Evolutionary conservation across 2,329 filamentous ascomycete genomes (phyloP).

Genomic region (Beauveria medogensis): DNA sequence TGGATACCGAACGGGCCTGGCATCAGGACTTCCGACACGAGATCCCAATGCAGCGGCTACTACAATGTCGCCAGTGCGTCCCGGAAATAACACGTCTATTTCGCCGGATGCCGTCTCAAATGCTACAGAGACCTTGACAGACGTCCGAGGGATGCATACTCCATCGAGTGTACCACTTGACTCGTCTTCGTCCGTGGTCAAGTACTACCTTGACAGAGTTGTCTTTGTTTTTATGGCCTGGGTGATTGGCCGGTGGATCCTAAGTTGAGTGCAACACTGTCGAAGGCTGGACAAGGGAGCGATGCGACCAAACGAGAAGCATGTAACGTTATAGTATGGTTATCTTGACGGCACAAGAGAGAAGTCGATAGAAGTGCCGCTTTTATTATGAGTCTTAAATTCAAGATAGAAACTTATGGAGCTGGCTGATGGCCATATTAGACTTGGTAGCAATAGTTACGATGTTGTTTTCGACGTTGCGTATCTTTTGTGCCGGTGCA

Average conservation of each 20-base stretch:
- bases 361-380: background rate
- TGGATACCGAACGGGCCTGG: background rate
- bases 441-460: slow-evolving; percentile 9
- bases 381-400: slow-evolving; percentile 11
- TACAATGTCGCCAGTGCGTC: background rate
- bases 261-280: background rate
- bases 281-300: background rate
- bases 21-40: background rate
- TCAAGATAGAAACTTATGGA: slow-evolving; percentile 8
- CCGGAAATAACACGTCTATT: background rate
- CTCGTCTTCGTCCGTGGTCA: background rate
- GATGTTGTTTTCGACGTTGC: background rate
- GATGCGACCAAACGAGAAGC: background rate
- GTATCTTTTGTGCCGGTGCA: background rate
- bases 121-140: background rate
- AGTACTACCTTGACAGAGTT: background rate
- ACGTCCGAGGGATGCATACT: background rate
- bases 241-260: background rate
- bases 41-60: background rate
- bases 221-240: background rate
- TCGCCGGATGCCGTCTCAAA: background rate
- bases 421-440: slow-evolving; percentile 9
- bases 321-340: slow-evolving; percentile 11
- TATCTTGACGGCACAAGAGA: slow-evolving; percentile 6
- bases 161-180: background rate